These are phyloP conservation scores for Cantharellus anzutake DNA, from an alignment of 768 basidiomycete genomes.

Conservation along the genomic window DNA sequence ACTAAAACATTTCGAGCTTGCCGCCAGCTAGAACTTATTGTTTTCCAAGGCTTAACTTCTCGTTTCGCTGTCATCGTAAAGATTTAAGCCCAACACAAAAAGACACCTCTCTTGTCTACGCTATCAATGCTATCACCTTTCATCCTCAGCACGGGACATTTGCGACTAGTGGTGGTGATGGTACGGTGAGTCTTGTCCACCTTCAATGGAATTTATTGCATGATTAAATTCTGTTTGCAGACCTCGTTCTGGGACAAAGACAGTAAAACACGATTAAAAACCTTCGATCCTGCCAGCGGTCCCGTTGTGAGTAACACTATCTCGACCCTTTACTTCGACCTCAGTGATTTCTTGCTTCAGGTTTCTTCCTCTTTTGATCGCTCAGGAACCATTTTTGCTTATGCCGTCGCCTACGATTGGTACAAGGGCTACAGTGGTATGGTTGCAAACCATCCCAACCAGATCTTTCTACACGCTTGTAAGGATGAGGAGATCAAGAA, in stretches of 20 bases:
- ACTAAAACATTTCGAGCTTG: background rate
- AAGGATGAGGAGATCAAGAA: constrained; percentile 16
- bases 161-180: constrained; percentile 34
- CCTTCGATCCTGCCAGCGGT: background rate
- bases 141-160: constrained; percentile 74
- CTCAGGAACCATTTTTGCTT: constrained; percentile 10
- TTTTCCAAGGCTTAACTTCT: constrained; percentile 49
- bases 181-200: background rate
- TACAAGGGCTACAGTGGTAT: constrained; percentile 11
- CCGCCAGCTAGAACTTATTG: background rate
- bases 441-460: constrained; percentile 29
- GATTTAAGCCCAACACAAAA: constrained; percentile 35
- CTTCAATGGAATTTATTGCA: background rate
- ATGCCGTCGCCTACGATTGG: constrained; percentile 14
- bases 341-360: background rate
- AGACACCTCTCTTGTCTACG: constrained; percentile 51
- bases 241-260: constrained; percentile 18
- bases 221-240: background rate
- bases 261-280: constrained; percentile 21
- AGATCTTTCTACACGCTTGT: constrained; percentile 67
- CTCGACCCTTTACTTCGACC: too few species aligned
- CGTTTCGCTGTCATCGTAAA: constrained; percentile 67
- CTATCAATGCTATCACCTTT: constrained; percentile 76
- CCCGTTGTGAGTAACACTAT: background rate
- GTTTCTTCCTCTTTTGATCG: constrained; percentile 10